Evolutionary conservation across 768 basidiomycete genomes (phyloP).

Genomic region (Lentinula detonsa): DNA sequence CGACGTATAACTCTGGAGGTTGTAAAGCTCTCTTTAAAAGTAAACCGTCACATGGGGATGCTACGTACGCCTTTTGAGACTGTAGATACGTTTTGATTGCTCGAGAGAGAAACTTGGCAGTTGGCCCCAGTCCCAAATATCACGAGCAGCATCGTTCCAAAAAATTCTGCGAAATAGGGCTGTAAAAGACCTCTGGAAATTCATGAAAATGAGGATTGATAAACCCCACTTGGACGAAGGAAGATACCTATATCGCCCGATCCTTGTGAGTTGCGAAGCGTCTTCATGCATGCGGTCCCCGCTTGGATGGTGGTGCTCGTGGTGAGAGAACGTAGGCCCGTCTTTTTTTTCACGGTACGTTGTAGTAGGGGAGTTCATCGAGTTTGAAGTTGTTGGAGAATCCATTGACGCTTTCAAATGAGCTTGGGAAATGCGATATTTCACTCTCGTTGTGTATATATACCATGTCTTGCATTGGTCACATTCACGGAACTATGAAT

Average conservation of each 20-base stretch:
- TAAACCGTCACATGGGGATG: background rate
- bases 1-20: constrained; percentile 31
- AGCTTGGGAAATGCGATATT: background rate
- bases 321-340: background rate
- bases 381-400: background rate
- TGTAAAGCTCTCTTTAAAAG: background rate
- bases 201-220: background rate
- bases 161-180: constrained; percentile 45
- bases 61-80: constrained; percentile 40
- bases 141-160: constrained; percentile 46
- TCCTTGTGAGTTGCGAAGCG: background rate
- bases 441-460: background rate
- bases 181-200: constrained; percentile 21
- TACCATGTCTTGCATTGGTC: background rate
- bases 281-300: background rate
- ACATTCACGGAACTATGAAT: background rate
- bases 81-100: constrained; percentile 30
- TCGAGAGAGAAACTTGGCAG: constrained; percentile 44
- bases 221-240: background rate
- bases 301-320: background rate
- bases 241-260: background rate
- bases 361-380: background rate
- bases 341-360: background rate
- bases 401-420: background rate
- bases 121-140: constrained; percentile 45